phyloP scores from a whole-genome alignment of 768 basidiomycete genomes.

The Lentinus brumalis region DNA sequence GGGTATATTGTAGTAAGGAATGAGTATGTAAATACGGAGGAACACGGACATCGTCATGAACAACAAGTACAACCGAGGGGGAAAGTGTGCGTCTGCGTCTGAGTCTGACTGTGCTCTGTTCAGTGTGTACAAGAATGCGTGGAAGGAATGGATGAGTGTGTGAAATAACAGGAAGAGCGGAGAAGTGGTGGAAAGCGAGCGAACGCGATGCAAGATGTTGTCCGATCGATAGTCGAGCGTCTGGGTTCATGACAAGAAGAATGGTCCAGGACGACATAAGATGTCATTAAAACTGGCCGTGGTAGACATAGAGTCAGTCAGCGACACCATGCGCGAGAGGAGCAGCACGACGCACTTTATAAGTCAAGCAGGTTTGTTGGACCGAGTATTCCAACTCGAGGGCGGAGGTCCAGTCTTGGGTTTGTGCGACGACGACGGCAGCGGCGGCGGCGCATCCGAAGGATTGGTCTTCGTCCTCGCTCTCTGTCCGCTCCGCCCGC shows the following conservation, averaged over 20 bases:
- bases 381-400: slow-evolving; percentile 35
- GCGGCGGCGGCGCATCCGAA: slow-evolving; percentile 24
- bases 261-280: not conserved
- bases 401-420: slow-evolving; percentile 30
- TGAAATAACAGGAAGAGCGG: not conserved
- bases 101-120: not conserved
- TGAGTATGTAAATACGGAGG: not conserved
- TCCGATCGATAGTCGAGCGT: not conserved
- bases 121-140: too few species aligned
- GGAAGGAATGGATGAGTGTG: not conserved
- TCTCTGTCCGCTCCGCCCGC: slow-evolving; percentile 21
- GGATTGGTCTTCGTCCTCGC: slow-evolving; percentile 36
- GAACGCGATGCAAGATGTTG: not conserved
- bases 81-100: not conserved
- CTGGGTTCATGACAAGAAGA: not conserved
- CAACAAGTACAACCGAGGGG: not conserved
- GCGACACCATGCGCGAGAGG: too few species aligned
- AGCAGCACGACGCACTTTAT: not conserved
- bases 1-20: not conserved
- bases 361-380: slow-evolving; percentile 14
- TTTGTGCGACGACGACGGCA: slow-evolving; percentile 12
- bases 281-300: too few species aligned
- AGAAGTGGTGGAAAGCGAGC: not conserved
- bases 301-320: too few species aligned
- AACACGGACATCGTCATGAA: not conserved